These are phyloP conservation scores for Trypanosoma mega DNA, from an alignment of 208 protist species.

Conservation along the genomic window DNA sequence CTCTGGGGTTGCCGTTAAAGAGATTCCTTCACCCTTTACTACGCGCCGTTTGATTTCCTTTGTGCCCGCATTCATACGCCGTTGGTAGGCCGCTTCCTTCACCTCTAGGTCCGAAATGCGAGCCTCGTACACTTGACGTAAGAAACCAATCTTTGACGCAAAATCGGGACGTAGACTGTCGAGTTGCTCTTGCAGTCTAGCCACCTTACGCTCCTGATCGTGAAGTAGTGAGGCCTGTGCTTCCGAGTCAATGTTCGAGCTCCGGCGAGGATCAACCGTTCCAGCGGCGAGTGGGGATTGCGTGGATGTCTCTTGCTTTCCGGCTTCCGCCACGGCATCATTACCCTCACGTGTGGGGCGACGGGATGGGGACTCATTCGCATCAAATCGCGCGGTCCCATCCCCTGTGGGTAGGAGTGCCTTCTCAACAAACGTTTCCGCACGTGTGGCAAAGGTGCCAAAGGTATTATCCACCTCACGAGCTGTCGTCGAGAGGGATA, in stretches of 20 bases:
- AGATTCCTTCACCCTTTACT: background rate
- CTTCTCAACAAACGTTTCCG: conserved; percentile 25
- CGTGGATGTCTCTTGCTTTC: background rate
- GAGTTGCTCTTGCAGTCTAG: conserved; percentile 71
- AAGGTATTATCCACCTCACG: conserved; percentile 36
- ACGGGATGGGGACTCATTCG: background rate
- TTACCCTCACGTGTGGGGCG: background rate
- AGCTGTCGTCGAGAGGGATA: conserved; percentile 75
- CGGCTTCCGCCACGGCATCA: background rate
- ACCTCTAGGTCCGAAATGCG: conserved; percentile 87
- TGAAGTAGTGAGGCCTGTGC: conserved; percentile 43
- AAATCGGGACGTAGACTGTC: conserved; percentile 83
- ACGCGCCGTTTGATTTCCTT: conserved; percentile 22
- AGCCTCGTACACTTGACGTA: conserved; percentile 91
- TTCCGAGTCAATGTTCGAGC: conserved; percentile 27
- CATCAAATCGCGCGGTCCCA: background rate
- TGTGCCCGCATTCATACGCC: conserved; percentile 2
- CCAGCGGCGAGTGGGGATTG: background rate
- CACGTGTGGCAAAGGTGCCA: background rate
- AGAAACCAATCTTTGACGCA: conserved; percentile 79
- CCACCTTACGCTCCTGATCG: conserved; percentile 53
- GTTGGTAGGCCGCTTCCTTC: conserved; percentile 54
- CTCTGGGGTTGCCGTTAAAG: conserved; percentile 21
- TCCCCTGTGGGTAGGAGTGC: conserved; percentile 67
- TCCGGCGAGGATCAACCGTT: background rate